These are phyloP conservation scores for Chenopodium suecicum DNA, from an alignment of 148 eudicot species.

Conservation along the genomic window DNA sequence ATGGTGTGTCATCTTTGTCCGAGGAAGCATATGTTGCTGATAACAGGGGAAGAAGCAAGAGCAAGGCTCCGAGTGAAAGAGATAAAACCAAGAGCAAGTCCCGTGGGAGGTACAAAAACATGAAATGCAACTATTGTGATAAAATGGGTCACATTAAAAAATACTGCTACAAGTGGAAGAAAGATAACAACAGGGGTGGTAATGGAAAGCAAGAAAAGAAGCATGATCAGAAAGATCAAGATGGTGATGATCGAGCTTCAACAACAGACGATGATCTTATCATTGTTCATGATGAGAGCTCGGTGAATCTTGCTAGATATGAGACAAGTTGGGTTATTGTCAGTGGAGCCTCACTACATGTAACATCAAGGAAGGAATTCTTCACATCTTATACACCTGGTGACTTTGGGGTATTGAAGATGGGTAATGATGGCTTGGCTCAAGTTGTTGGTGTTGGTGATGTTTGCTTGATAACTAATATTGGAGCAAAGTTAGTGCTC, in stretches of 20 bases:
- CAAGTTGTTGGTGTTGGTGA: not conserved
- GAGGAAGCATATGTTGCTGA: not conserved
- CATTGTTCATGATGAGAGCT: not conserved
- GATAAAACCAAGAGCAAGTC: constrained; percentile 14
- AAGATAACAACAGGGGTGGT: constrained; percentile 2
- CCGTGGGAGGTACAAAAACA: not conserved
- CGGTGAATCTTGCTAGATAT: not conserved
- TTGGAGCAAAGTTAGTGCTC: too few relatives aligned
- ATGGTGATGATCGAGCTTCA: not conserved
- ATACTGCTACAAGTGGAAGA: constrained; percentile 2
- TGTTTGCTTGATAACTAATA: too few relatives aligned
- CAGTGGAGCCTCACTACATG: constrained; percentile 21
- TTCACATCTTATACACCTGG: constrained; percentile 17
- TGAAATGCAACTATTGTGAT: not conserved
- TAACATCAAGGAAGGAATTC: constrained; percentile 6
- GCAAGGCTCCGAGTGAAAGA: not conserved
- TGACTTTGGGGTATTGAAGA: constrained; percentile 23
- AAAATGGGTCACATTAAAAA: constrained; percentile 8
- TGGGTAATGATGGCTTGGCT: constrained; percentile 15
- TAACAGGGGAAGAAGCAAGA: constrained; percentile 7
- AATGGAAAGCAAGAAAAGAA: constrained; percentile 6
- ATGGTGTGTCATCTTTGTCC: not conserved
- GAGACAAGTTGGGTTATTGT: constrained; percentile 15
- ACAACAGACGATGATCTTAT: constrained; percentile 2
- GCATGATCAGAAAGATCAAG: not conserved